Conservation (phyloP, 2,329 filamentous ascomycete genomes). For the Penicillium sp. region DNA sequence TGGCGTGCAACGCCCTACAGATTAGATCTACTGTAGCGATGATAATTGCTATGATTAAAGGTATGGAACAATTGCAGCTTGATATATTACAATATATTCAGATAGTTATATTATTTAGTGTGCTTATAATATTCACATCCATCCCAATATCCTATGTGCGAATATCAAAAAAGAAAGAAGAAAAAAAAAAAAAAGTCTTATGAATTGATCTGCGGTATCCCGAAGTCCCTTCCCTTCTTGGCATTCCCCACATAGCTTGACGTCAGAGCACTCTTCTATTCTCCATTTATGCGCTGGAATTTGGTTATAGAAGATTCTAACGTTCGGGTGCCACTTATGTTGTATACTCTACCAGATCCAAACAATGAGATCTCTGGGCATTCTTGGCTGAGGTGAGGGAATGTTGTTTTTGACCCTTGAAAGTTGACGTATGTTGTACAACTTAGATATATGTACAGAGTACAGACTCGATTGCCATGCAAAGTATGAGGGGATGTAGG, state of each 20-base stretch:
- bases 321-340: neutral
- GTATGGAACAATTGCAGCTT: neutral
- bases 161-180: neutral
- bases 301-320: neutral
- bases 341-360: neutral
- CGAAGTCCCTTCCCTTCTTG: neutral
- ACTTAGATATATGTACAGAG: neutral
- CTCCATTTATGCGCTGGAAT: neutral
- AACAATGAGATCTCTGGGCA: neutral
- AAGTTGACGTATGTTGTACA: neutral
- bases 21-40: neutral
- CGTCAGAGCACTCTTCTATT: neutral
- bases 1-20: neutral
- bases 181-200: neutral
- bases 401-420: neutral
- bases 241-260: neutral
- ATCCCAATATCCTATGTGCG: no score
- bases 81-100: neutral
- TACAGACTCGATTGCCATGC: neutral
- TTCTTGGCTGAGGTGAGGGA: neutral
- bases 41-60: neutral
- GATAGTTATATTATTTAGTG: fast-evolving
- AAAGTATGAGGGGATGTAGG: neutral
- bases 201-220: neutral
- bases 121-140: no score